These are phyloP conservation scores for Hsuehochloa calcarea DNA, from an alignment of 176 grass and related monocot genomes.

Conservation along the genomic window DNA sequence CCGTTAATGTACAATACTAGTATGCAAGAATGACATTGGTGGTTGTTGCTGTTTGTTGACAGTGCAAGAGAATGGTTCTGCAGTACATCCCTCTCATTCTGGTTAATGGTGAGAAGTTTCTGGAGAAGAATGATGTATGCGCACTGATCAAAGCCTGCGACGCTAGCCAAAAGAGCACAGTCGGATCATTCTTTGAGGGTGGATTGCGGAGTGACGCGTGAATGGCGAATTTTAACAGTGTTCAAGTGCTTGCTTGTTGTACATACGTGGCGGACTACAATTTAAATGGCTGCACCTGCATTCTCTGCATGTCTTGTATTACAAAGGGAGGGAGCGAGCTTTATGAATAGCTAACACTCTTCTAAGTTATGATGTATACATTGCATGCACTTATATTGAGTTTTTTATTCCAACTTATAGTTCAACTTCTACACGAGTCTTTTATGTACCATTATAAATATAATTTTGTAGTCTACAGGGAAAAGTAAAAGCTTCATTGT, in stretches of 20 bases:
- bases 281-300: not conserved
- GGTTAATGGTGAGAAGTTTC: slow-evolving; percentile 83
- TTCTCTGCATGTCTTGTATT: slow-evolving; percentile 11
- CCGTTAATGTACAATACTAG: not conserved
- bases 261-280: slow-evolving; percentile 12
- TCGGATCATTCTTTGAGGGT: not conserved
- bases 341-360: too few relatives aligned
- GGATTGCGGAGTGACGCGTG: slow-evolving; percentile 42
- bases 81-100: slow-evolving; percentile 81
- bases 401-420: too few relatives aligned
- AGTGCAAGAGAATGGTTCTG: slow-evolving; percentile 94
- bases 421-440: too few relatives aligned
- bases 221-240: not conserved
- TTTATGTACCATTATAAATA: too few relatives aligned
- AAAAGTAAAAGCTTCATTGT: too few relatives aligned
- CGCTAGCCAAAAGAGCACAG: slow-evolving; percentile 2
- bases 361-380: too few relatives aligned
- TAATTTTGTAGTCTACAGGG: too few relatives aligned
- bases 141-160: slow-evolving; percentile 53
- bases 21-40: not conserved
- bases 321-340: not conserved
- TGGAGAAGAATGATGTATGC: slow-evolving; percentile 79
- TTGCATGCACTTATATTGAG: too few relatives aligned
- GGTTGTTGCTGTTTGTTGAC: not conserved
- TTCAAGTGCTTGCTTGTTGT: not conserved